Conservation (phyloP, 257 asterid genomes). For the Penstemon eatonii region DNA sequence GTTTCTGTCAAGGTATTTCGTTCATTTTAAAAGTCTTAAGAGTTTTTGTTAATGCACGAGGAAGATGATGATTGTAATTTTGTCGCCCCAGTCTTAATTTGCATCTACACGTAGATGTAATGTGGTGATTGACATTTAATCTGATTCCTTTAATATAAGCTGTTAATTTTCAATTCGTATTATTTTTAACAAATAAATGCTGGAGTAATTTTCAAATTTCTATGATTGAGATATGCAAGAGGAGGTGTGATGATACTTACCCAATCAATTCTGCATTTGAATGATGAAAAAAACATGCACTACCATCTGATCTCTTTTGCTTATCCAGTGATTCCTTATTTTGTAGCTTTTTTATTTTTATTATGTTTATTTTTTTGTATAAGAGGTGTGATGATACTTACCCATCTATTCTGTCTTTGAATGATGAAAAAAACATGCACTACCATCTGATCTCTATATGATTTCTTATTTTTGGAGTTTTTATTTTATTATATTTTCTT, state of each 20-base stretch:
- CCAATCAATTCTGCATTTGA: conserved; percentile 61
- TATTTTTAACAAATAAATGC: too few species aligned
- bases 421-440: conserved; percentile 84
- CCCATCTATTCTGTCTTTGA: conserved; percentile 61
- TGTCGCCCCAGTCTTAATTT: conserved; percentile 56
- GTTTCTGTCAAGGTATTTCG: conserved; percentile 47
- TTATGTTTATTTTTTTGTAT: too few species aligned
- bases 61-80: conserved; percentile 37
- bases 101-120: conserved; percentile 20
- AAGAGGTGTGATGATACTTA: conserved; percentile 47
- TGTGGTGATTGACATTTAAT: conserved; percentile 49
- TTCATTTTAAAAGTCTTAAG: too few species aligned
- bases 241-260: conserved; percentile 63
- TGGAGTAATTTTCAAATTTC: not conserved
- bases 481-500: too few species aligned
- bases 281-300: conserved; percentile 84
- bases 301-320: conserved; percentile 86
- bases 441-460: conserved; percentile 82
- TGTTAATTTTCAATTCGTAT: not conserved
- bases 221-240: conserved; percentile 24
- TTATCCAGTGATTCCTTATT: not conserved
- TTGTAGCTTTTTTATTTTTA: too few species aligned
- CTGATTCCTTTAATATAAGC: conserved; percentile 31
- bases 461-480: too few species aligned
- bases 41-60: not conserved